Evolutionary conservation across 257 asterid species (phyloP), one percentile per base, ranked within the genome.

Genomic region (Paraleonurus japonicus): DNA sequence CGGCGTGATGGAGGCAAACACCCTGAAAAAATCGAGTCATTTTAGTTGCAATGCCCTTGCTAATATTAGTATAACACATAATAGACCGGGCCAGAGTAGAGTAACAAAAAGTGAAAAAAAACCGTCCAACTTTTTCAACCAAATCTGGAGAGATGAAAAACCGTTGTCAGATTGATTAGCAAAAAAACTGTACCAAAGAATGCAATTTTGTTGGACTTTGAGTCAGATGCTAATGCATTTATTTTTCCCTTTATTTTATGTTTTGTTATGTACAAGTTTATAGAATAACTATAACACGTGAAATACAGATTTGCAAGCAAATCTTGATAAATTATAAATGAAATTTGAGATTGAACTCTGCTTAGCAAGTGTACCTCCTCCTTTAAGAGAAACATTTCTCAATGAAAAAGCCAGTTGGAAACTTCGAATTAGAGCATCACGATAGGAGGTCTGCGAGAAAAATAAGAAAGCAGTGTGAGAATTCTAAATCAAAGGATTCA

Each of bases 341-440:
- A 67, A 20, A 47, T 55, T 64, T 22, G 22, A 63, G 28, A 12
- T 47, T 64, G 13, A 59, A 33, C 19, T 30, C 15, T 63, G 66
- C 58, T 20, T 72, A 55, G 70, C 58, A 43, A 37, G 22, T 33
- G 33, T 83, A 88, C 98, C 97, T 89, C 89, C 88, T 70, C 78
- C 81, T 19, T 57, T 54, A 54, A 92, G 90, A 76, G 97, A 79
- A 71, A 81, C 45, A 68, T 47, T 75, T 78, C 90, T 86, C 68
- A 95, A 67, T 28, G 97, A 85, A 81, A 95, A 92, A 15, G 99
- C 99, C 60, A 95, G 82, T 75, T 87, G 96, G 81, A 90, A 92
- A 78, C 98, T 81, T 73, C 78, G 90, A 73, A 90, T 85, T 45
- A 92, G 85, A 81, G 84, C 85, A 73, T 95, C 99, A 11, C 83